Evolutionary conservation across 441 rosid genomes (phyloP), one percentile per base, ranked within the genome.

Genomic region (Erodium chrysanthum): DNA sequence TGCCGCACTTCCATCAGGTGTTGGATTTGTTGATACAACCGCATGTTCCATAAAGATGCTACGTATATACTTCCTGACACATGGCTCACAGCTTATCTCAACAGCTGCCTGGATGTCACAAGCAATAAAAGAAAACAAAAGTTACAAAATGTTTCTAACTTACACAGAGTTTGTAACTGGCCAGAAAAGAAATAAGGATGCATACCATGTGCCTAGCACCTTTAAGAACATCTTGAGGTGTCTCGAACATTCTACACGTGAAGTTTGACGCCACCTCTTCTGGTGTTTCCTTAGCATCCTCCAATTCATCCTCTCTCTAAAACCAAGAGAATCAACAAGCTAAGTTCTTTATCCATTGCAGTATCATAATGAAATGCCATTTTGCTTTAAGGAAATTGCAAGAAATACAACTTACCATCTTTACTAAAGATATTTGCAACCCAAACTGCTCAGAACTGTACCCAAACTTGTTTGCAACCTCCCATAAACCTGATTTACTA

Each of bases 181-280:
- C 8, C 7, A 18, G 59, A 18, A 0, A 52, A 52, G 59, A 23
- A 52, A 52, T 52, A 18, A 15, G 23, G 61, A 70, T 61, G 33
- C 73, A 56, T 89, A 94, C 97, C 99, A 94, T 94, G 84, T 91
- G 99, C 68, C 99, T 84, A 66, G 99, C 96, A 50, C 97, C 99
- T 79, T 84, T 88, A 37, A 91, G 96, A 68, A 94, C 99, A 52
- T 88, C 86, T 77, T 86, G 91, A 63, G 99, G 86, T 77, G 86
- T 80, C 77, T 86, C 94, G 78, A 94, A 90, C 96, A 91, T 88
- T 68, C 86, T 87, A 68, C 97, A 89, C 14, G 86, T 88, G 76
- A 88, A 94, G 78, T 81, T 91, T 23, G 88, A 82, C 67, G 99
- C 99, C 87, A 81, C 84, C 79, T 90, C 97, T 79, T 91, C 96